Evolutionary conservation across 2,329 filamentous ascomycete genomes (phyloP).

Genomic region (Fulvia fulva): DNA sequence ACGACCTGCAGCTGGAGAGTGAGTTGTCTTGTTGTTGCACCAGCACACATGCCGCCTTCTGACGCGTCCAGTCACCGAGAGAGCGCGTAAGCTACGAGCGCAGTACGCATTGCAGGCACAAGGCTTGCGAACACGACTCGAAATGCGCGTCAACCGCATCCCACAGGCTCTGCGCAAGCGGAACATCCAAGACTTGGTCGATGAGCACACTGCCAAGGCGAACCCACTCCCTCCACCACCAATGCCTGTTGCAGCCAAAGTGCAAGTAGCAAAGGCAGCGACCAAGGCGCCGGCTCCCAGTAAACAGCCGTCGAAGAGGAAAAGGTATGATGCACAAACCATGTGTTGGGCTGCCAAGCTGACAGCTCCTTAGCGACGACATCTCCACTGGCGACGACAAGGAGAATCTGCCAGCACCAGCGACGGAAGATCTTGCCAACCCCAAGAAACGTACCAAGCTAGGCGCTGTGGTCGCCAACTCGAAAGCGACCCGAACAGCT

Average conservation of each 20-base stretch:
- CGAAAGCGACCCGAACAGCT: constrained; percentile 31
- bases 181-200: constrained; percentile 76
- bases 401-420: constrained; percentile 62
- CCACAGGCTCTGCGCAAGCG: constrained; percentile 72
- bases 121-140: constrained; percentile 77
- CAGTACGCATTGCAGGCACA: constrained; percentile 87
- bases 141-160: constrained; percentile 90
- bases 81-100: constrained; percentile 79
- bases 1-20: constrained; percentile 89
- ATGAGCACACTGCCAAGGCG: constrained; percentile 43
- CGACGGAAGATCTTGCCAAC: constrained; percentile 49
- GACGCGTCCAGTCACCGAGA: constrained; percentile 66
- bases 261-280: constrained; percentile 5
- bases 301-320: constrained; percentile 16
- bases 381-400: constrained; percentile 63
- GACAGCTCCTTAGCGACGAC: constrained; percentile 52
- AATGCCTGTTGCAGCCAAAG: constrained; percentile 14
- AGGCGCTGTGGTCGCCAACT: constrained; percentile 26
- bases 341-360: constrained; percentile 5
- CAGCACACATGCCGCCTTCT: constrained; percentile 13
- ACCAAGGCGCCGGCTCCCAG: constrained; percentile 12
- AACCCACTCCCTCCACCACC: constrained; percentile 24
- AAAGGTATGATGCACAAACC: constrained; percentile 13
- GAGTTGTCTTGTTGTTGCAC: constrained; percentile 27
- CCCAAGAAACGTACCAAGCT: constrained; percentile 62